These are phyloP conservation scores for Dillenia suffruticosa DNA, from an alignment of 164 flowering plant species.

Conservation along the genomic window DNA sequence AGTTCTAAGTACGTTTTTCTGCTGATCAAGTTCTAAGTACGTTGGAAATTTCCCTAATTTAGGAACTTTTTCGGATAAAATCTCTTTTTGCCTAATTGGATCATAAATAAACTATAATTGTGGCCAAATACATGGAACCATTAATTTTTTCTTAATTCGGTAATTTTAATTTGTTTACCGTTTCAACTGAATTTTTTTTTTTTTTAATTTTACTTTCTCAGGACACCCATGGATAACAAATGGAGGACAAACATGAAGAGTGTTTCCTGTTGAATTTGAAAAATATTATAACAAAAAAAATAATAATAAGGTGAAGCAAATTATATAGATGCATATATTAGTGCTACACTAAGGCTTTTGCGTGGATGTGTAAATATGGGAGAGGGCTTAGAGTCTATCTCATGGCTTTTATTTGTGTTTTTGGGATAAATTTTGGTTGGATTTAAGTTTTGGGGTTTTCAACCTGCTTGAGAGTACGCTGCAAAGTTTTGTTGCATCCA, in stretches of 20 bases:
- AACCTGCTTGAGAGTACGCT: no score
- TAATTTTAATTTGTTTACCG: neutral
- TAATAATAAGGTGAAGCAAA: no score
- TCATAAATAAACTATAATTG: neutral
- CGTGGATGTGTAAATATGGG: no score
- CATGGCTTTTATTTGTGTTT: no score
- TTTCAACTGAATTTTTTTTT: no score
- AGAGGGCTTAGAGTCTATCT: no score
- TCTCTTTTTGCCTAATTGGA: neutral
- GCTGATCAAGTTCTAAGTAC: slow-evolving; percentile 83
- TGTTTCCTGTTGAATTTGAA: neutral
- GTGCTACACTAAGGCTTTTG: no score
- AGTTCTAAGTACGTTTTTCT: slow-evolving; percentile 73
- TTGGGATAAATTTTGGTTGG: no score
- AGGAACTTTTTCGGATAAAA: neutral
- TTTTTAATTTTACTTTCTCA: slow-evolving; percentile 4
- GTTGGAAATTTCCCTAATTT: slow-evolving; percentile 11
- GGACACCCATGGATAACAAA: slow-evolving; percentile 37
- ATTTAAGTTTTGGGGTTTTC: no score
- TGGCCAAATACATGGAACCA: neutral
- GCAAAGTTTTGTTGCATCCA: no score
- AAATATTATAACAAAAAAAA: no score
- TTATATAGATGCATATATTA: no score
- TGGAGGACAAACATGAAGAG: slow-evolving; percentile 8
- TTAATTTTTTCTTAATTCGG: neutral